These are phyloP conservation scores for Solanum virginianum DNA, from an alignment of 257 asterid species.

Conservation along the genomic window DNA sequence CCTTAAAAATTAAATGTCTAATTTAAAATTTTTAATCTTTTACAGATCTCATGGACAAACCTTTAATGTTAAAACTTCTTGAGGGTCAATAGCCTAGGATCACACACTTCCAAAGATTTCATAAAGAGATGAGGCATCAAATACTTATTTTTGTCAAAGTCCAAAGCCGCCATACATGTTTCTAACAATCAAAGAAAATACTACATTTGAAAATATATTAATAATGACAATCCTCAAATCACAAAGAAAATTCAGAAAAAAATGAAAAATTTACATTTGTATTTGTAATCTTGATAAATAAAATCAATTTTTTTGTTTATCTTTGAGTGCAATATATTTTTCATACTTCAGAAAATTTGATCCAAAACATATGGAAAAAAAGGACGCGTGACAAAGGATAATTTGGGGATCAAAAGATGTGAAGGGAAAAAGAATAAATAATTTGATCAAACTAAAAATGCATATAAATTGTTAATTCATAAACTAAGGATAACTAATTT, in stretches of 20 bases:
- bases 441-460: neutral
- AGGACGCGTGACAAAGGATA: neutral
- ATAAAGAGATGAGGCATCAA: neutral
- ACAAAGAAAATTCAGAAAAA: neutral
- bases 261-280: neutral
- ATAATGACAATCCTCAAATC: neutral
- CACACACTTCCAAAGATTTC: neutral
- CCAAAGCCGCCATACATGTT: neutral
- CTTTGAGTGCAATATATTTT: no score
- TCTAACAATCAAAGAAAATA: neutral
- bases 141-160: neutral
- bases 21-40: no score
- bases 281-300: neutral
- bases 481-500: neutral
- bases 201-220: neutral
- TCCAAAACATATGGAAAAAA: neutral
- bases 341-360: neutral
- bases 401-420: neutral
- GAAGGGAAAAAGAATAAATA: neutral
- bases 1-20: no score
- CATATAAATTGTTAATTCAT: neutral
- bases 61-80: neutral
- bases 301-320: neutral
- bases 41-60: neutral
- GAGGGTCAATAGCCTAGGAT: neutral